Base-by-base conservation (phyloP, 2,329 filamentous ascomycete genomes). In the Alternaria postmessia region DNA sequence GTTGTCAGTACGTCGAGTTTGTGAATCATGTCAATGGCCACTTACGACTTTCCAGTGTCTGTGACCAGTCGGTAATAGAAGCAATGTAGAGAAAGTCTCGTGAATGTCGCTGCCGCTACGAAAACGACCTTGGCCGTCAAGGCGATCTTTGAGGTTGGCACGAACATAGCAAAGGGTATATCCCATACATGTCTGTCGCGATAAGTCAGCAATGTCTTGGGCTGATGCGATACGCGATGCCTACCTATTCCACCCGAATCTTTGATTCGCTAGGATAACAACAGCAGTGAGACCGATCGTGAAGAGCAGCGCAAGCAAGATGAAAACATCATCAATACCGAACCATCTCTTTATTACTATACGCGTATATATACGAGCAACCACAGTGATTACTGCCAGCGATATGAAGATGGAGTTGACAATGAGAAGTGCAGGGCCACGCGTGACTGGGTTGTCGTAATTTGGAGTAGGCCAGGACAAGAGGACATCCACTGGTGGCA, bases 41-140 rank as follows among this genome's bases (percentile, higher is more conserved):
- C 60, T 51, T 41, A 62, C 60, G 24, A 22, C 36, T 66, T 49
- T 75, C 74, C 75, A n/a, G 76, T 77, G 60, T 83, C 80, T 9
- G 75, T 59, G 7, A 82, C 72, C 9, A 83, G 70, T 12, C 82
- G 77, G 53, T 82, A 82, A 63, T 83, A 84, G 65, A 83, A 82
- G 64, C 72, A 79, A 34, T 82, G 77, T 8, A 83, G 69, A 0
- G 80, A 82, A 16, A 82, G 69, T 16, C 81, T 72, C 0, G 80
- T 82, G 57, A 81, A 82, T 0, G 78, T 79, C 1, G 81, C 73
- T 2, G 81, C 80, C 12, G 75, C 66, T 2, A 75, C 76, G 62
- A 82, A 83, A 5, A 80, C 66, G 7, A 81, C 52, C 63, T 83
- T 83, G 4, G 81, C 75, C 1, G 71, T 67, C 66, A 83, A 77